phyloP scores from a whole-genome alignment of 2,329 filamentous ascomycete genomes.

The Ilyonectria robusta region DNA sequence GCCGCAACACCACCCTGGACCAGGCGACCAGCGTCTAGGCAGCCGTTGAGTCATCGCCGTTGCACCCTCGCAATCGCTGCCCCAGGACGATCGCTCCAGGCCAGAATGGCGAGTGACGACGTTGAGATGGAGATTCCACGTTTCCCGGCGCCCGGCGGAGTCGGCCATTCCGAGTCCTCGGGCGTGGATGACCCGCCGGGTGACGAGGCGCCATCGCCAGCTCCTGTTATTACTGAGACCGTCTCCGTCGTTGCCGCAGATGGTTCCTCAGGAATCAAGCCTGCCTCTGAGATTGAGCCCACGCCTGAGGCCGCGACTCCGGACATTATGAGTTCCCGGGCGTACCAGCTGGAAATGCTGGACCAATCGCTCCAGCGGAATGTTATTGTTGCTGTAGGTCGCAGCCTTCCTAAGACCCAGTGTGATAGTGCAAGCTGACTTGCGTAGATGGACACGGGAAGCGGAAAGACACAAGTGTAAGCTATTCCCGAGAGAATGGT shows the following conservation, averaged over 20 bases:
- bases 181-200: constrained; percentile 17
- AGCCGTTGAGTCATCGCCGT: constrained; percentile 28
- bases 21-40: constrained; percentile 7
- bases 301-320: constrained; percentile 21
- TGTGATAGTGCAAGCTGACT: constrained; percentile 18
- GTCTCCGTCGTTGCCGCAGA: constrained; percentile 24
- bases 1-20: constrained; percentile 6
- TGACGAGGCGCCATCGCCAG: constrained; percentile 11
- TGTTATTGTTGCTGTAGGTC: constrained; percentile 77
- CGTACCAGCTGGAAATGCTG: constrained; percentile 84
- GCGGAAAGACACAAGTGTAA: constrained; percentile 84
- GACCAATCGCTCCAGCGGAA: constrained; percentile 77
- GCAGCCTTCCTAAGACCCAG: not conserved
- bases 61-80: not conserved
- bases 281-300: not conserved
- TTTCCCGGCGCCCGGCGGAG: not conserved
- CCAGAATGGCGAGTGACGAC: constrained; percentile 12
- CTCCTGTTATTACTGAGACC: constrained; percentile 35
- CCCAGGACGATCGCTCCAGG: not conserved
- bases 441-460: constrained; percentile 83
- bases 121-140: constrained; percentile 19
- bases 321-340: constrained; percentile 62
- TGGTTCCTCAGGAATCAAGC: constrained; percentile 4
- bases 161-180: constrained; percentile 25
- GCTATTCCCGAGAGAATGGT: constrained; percentile 41